A percentile compares a stretch with the other conserved stretches of the same genome.
phyloP scores from a whole-genome alignment of 208 protist species.

The Perkinsela sp. region DNA sequence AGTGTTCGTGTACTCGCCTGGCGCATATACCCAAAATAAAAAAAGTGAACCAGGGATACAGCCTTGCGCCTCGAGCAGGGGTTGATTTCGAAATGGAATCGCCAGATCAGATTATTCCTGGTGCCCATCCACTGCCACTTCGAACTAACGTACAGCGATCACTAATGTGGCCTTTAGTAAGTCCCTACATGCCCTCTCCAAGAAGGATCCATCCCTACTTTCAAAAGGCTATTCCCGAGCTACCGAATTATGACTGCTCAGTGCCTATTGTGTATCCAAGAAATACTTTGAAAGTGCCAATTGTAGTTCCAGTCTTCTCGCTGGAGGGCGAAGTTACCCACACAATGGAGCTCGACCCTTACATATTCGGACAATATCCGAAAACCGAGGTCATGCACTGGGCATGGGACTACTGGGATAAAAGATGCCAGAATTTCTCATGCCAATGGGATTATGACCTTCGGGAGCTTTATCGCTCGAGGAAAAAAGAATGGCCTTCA shows the following conservation, averaged over 20 bases:
- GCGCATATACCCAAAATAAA: neutral
- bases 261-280: constrained; percentile 43
- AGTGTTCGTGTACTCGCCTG: neutral
- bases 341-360: constrained; percentile 57
- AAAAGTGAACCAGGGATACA: neutral
- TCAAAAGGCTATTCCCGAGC: constrained; percentile 24
- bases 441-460: constrained; percentile 58
- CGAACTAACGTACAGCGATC: constrained; percentile 35
- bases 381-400: constrained; percentile 29
- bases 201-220: constrained; percentile 58
- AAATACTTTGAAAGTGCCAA: constrained; percentile 49
- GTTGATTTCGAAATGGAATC: constrained; percentile 38
- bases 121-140: constrained; percentile 45
- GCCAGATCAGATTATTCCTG: constrained; percentile 22
- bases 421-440: constrained; percentile 51
- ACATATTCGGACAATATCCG: constrained; percentile 59
- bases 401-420: constrained; percentile 49
- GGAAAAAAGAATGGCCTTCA: constrained; percentile 66
- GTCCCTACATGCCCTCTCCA: constrained; percentile 51
- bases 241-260: constrained; percentile 37
- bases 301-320: constrained; percentile 47
- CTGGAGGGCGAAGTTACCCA: constrained; percentile 26
- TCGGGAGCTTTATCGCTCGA: constrained; percentile 51
- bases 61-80: constrained; percentile 27
- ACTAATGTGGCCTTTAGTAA: constrained; percentile 16